Evolutionary conservation across 495 filamentous ascomycete species (phyloP), one percentile per base, ranked within the genome.

Genomic region (Pseudotulostoma volvatum): DNA sequence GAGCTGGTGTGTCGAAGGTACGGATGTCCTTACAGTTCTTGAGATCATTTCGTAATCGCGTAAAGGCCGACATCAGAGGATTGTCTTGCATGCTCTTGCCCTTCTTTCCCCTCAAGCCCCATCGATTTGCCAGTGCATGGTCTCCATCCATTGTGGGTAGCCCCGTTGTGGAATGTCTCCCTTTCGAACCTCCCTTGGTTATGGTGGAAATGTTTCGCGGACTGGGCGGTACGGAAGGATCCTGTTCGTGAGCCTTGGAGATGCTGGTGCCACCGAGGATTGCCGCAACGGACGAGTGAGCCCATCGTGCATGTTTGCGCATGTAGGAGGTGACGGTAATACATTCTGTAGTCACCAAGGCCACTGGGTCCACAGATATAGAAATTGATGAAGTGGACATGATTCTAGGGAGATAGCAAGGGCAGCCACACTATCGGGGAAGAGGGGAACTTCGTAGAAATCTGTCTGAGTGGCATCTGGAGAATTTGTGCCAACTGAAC

Each of bases 11-110:
- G 63, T 96, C 87, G 51, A 95, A 94, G 21, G 66, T 68, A 51
- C 77, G 73, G 35, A 99, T 92, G 59, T 95, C 84, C 82, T 77
- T 86, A 50, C 86, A 93, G n/a, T 73, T 77, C 45, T 84, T 82
- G 50, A 99, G 69, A 61, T 95, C 92, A 46, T 74, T 80, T 41
- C 92, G 71, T 39, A 99, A 60, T 40, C 82, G 77, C 39, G 88
- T 84, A 59, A 99, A 99, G 7, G 86, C 88, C 38, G 83, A 78
- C 66, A 99, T 93, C 45, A 99, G 69, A 25, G 90, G 92, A 52
- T 96, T 95, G 61, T 99, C 90, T 66, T 94, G 84, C 71, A 95
- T 82, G 62, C 86, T 95, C 70, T 86, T 92, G 23, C 90, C 92
- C 57, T 86, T 94, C 75, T 93, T 95, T 37, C 90, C 90, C 48